Conservation (phyloP, 495 filamentous ascomycete genomes). For the Parathielavia appendiculata region DNA sequence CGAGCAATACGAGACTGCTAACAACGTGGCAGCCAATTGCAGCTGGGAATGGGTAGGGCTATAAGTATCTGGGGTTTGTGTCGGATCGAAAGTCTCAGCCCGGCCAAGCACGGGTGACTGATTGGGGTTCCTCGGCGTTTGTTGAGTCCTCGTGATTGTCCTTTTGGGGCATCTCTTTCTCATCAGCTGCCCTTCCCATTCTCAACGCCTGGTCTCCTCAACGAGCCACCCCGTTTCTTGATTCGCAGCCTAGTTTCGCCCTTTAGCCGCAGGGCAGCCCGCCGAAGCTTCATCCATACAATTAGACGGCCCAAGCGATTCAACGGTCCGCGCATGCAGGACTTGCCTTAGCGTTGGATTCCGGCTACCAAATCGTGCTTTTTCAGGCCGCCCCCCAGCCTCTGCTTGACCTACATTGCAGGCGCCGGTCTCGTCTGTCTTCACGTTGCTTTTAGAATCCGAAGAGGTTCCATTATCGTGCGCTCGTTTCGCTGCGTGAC, state of each 20-base stretch:
- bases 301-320: background rate
- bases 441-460: background rate
- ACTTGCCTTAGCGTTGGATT: background rate
- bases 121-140: constrained; percentile 24
- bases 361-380: too few species aligned
- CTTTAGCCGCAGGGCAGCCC: background rate
- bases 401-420: background rate
- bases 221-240: background rate
- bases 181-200: constrained; percentile 10
- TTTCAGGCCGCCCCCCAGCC: background rate
- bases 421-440: background rate
- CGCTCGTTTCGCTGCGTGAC: background rate
- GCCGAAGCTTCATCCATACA: background rate
- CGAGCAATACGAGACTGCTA: background rate
- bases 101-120: constrained; percentile 26
- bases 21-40: background rate
- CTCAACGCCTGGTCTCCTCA: constrained; percentile 6
- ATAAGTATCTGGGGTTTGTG: constrained; percentile 19
- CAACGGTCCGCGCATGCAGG: background rate
- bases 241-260: background rate
- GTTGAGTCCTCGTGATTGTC: constrained; percentile 35
- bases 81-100: constrained; percentile 12
- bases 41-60: constrained; percentile 3
- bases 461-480: background rate
- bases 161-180: background rate